Evolutionary conservation across 2,329 filamentous ascomycete genomes (phyloP), one percentile per base, ranked within the genome.

Genomic region (Aspergillus costaricaensis): DNA sequence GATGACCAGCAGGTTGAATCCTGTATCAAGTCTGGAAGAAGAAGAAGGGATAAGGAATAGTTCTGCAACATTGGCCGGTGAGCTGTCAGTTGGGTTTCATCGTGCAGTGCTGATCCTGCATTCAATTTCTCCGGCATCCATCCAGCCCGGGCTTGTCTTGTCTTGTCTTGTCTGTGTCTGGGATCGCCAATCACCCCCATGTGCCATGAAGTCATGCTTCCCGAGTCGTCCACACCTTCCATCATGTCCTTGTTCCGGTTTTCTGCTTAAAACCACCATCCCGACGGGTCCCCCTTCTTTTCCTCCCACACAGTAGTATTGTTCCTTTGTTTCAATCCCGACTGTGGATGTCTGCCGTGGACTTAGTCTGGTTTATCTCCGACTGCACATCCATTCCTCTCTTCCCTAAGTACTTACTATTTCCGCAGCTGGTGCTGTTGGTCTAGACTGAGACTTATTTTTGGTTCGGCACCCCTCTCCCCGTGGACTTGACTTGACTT

Each of bases 391-490:
- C 23, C 17, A 14, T 23, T 19, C 41, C 17, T 15, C 41, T 27
- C 25, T 30, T 30, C 27, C 27, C 27, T 12, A 27, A 43, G 19
- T 21, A 27, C 25, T 25, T 25, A 8, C 7, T 8, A 27, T 27
- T 27, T 14, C 17, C 2, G 41, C 41, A 44, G 41, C 41, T 44
- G 41, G 41, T 23, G 41, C 41, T 44, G 41, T 19, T 44, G 41
- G 32, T 59, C 61, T 62, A 62, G 61, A 62, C 61, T 60, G 32
- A 48, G 30, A 63, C 55, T 62, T 58, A 61, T 61, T 63, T 62
- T 61, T 63, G 61, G 61, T 58, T 61, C 48, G 47, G 52, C 58
- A 4, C 4, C 30, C 4, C 12, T 10, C 32, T 2, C 54, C 39
- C 38, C 61, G 41, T 44, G 41, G 41, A 44, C 27, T 14, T 36